Conservation (phyloP, 2,329 filamentous ascomycete genomes). For the Penicillium sp. region DNA sequence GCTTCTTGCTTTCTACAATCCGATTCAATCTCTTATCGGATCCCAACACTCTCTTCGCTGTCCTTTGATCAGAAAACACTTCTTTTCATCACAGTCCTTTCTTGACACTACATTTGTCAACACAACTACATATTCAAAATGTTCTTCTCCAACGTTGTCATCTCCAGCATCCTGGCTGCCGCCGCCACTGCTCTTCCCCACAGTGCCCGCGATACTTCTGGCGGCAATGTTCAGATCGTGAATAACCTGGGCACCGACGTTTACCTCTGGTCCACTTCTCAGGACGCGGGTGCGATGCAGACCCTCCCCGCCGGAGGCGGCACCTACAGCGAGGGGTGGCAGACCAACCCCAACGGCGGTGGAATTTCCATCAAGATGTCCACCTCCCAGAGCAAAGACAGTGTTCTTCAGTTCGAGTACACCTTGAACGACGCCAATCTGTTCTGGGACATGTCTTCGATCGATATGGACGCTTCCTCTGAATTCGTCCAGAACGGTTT, state of each 20-base stretch:
- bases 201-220: slow-evolving; percentile 10
- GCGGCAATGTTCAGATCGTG: slow-evolving; percentile 34
- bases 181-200: slow-evolving; percentile 24
- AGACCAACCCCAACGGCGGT: slow-evolving; percentile 35
- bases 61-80: slow-evolving; percentile 7
- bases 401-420: slow-evolving; percentile 39
- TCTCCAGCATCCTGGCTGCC: slow-evolving; percentile 26
- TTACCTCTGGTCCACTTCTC: slow-evolving; percentile 39
- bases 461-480: slow-evolving; percentile 36
- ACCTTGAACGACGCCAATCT: slow-evolving; percentile 35
- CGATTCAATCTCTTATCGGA: slow-evolving; percentile 15
- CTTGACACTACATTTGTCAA: slow-evolving; percentile 4
- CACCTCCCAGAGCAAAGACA: slow-evolving; percentile 19
- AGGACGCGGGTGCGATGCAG: slow-evolving; percentile 28
- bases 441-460: slow-evolving; percentile 45
- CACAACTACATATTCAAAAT: slow-evolving; percentile 14
- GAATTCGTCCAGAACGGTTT: slow-evolving; percentile 39
- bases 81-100: slow-evolving; percentile 12
- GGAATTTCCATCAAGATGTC: slow-evolving; percentile 43
- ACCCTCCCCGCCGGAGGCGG: slow-evolving; percentile 31
- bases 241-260: slow-evolving; percentile 37
- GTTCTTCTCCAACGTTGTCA: slow-evolving; percentile 25
- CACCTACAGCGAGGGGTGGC: slow-evolving; percentile 35
- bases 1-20: slow-evolving; percentile 16
- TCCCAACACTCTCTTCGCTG: slow-evolving; percentile 4